phyloP scores from a whole-genome alignment of 768 basidiomycete genomes.

The Macrolepiota albuminosa region DNA sequence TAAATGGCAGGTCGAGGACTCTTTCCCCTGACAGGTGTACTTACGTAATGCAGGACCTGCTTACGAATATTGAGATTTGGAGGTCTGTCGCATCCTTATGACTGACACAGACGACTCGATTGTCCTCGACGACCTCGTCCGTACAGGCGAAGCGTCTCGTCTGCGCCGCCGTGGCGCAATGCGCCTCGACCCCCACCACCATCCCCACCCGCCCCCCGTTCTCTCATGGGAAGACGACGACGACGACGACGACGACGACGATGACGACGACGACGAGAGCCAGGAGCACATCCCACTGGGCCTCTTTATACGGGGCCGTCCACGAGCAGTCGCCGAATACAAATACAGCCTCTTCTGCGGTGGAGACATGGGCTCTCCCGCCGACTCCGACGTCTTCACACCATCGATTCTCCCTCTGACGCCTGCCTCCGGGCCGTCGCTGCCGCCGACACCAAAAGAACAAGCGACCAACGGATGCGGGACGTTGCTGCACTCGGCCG shows the following conservation, averaged over 20 bases:
- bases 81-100: neutral
- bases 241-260: neutral
- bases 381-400: neutral
- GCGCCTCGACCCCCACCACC: conserved; percentile 43
- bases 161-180: conserved; percentile 71
- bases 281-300: neutral
- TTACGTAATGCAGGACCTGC: no score
- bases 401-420: conserved; percentile 16
- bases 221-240: neutral
- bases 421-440: conserved; percentile 2
- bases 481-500: conserved; percentile 51
- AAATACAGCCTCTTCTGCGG: conserved; percentile 11
- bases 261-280: neutral
- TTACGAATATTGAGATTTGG: no score
- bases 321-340: neutral
- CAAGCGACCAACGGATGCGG: conserved; percentile 52
- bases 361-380: neutral
- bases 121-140: conserved; percentile 68
- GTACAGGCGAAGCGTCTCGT: conserved; percentile 70
- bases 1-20: no score
- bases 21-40: no score
- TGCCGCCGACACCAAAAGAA: neutral
- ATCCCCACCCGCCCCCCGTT: neutral
- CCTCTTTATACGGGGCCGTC: neutral
- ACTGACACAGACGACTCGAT: conserved; percentile 61